Percentiles rank a stretch among this genome's conserved stretches.
Evolutionary conservation across 148 eudicot genomes (phyloP).

Genomic region (Rheum nobile): DNA sequence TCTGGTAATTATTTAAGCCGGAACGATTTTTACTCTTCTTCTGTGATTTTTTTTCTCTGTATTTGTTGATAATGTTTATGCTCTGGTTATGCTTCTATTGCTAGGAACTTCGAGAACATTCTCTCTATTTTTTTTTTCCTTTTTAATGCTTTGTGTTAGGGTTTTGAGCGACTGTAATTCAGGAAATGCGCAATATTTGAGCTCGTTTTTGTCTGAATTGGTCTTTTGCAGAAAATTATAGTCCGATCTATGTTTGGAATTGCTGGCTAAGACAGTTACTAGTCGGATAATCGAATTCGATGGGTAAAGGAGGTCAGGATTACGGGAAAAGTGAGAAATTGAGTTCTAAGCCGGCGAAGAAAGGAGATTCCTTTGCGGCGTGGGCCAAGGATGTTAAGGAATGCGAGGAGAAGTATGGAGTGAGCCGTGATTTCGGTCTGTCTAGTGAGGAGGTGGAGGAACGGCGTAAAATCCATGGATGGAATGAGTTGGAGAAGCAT

Average conservation of each 20-base stretch:
- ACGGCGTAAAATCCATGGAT: constrained; percentile 23
- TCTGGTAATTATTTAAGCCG: background rate
- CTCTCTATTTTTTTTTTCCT: background rate
- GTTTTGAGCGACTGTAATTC: background rate
- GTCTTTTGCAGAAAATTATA: background rate
- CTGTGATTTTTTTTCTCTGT: too few species aligned
- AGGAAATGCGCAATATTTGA: background rate
- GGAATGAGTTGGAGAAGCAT: constrained; percentile 43
- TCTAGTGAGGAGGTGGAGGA: constrained; percentile 33
- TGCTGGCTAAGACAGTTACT: too few species aligned
- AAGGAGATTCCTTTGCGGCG: constrained; percentile 21
- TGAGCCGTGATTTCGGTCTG: constrained; percentile 26
- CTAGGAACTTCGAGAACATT: too few species aligned
- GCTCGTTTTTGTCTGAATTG: background rate
- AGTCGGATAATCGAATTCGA: constrained; percentile 18
- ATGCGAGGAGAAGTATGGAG: constrained; percentile 34
- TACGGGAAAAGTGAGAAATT: constrained; percentile 29
- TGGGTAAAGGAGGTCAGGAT: constrained; percentile 60
- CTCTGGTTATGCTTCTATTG: too few species aligned
- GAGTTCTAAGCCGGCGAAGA: constrained; percentile 11
- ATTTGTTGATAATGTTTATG: background rate
- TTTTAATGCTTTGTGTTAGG: background rate
- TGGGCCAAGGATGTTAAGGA: constrained; percentile 36
- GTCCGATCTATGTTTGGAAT: background rate
- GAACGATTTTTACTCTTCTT: too few species aligned